Percentiles rank a stretch among this genome's conserved stretches.
Evolutionary conservation across 495 filamentous ascomycete species (phyloP).

Genomic region (Daldinia childiae): DNA sequence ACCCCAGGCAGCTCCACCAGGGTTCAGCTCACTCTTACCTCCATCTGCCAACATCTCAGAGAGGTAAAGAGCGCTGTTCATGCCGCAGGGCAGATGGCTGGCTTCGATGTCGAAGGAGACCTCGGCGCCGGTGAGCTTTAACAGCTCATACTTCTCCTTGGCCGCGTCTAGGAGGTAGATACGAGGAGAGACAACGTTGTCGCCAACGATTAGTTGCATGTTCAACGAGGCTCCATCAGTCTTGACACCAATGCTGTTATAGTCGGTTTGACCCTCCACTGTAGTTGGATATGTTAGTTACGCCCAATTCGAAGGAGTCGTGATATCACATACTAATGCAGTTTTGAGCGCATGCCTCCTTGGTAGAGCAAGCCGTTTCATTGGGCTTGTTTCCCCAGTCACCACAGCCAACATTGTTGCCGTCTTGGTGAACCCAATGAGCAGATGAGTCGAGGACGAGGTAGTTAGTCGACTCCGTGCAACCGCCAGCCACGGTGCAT

Average conservation of each 20-base stretch:
- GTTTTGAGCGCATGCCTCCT: conserved; percentile 59
- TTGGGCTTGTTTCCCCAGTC: conserved; percentile 57
- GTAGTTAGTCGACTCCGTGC: conserved; percentile 54
- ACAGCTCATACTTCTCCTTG: conserved; percentile 66
- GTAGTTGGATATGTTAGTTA: conserved; percentile 10
- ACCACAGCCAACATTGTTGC: conserved; percentile 50
- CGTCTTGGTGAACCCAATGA: conserved; percentile 58
- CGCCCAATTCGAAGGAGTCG: not conserved
- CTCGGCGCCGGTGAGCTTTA: conserved; percentile 67
- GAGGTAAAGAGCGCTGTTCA: conserved; percentile 75
- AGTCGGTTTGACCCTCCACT: conserved; percentile 51
- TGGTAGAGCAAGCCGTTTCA: conserved; percentile 58
- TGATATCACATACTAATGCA: conserved; percentile 50
- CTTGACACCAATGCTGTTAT: conserved; percentile 56
- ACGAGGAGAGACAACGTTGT: conserved; percentile 59
- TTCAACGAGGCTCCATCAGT: conserved; percentile 53
- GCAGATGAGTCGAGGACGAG: conserved; percentile 62
- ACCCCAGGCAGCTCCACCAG: conserved; percentile 70
- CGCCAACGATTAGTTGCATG: conserved; percentile 54
- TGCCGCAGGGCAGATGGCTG: conserved; percentile 67
- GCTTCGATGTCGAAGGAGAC: conserved; percentile 72
- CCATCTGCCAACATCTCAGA: conserved; percentile 69
- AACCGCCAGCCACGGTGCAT: conserved; percentile 60
- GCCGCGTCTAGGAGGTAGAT: conserved; percentile 67
- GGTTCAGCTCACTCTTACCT: conserved; percentile 64